Base-by-base conservation (phyloP, 192 early-diverging fungal genomes). In the Bifiguratus adelaidae region DNA sequence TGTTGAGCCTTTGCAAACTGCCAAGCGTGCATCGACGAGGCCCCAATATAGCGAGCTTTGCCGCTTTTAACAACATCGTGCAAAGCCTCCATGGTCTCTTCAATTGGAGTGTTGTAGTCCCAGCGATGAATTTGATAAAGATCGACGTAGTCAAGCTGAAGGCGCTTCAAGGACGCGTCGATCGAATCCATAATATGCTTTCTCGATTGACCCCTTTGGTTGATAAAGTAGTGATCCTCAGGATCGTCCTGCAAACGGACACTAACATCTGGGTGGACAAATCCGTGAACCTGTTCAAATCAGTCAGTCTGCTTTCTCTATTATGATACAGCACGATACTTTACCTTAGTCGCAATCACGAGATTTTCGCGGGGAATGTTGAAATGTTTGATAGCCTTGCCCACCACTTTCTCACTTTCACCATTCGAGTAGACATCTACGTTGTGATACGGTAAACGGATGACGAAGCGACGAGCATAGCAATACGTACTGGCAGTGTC, bases 131-230 rank as follows among this genome's bases (percentile, higher is more conserved):
- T 82, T 49, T 78, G 81, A 24, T 85, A 63, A 20, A 88, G 55
- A 62, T 88, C 77, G 28, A 83, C 68, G 60, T 87, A 81, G 7
- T 82, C 82, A 20, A 87, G 50, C 13, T 71, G 56, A 26, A 88
- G 48, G 4, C 88, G 68, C 34, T 74, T 68, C 25, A 86, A 62
- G 11, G 73, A 81, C 1, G 81, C 85, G 18, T 82, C 71, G 11
- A 81, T 61, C 11, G 83, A 82, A 42, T 91, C 86, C 44, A 89
- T 65, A 19, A 91, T 82, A 56, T 91, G 86, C 48, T 91, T 91
- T 32, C 86, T 70, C 1, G 83, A 86, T n/a, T 89, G 60, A 5
- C 88, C 88, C 29, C 64, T 67, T 30, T 80, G 79, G 65, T 91
- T 91, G 3, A 56, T 50, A 28, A 35, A 41, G 13, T 37, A 25